Evolutionary conservation across 1,139 yeast species (phyloP).

Genomic region (Yamadazyma trypodendri): DNA sequence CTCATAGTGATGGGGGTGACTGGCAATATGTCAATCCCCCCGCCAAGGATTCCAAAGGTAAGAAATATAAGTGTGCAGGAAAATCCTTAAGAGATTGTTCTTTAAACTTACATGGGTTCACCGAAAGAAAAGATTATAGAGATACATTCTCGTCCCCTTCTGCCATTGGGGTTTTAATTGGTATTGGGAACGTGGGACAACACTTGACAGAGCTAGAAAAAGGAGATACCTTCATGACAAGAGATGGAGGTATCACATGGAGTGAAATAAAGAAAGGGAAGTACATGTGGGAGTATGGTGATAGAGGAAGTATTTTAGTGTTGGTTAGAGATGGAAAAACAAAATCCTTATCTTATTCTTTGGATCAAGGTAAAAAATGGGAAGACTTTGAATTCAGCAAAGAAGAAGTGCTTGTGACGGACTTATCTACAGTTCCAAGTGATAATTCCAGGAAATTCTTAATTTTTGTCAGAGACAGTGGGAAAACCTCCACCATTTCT

Average conservation of each 20-base stretch:
- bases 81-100: constrained; percentile 61
- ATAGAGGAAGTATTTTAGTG: constrained; percentile 84
- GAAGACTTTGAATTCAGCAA: constrained; percentile 60
- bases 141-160: constrained; percentile 88
- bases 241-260: constrained; percentile 93
- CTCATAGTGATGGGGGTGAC: constrained; percentile 91
- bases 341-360: constrained; percentile 59
- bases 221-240: constrained; percentile 70
- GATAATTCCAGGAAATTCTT: constrained; percentile 79
- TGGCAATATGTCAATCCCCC: constrained; percentile 81
- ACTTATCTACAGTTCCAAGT: constrained; percentile 86
- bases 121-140: constrained; percentile 79
- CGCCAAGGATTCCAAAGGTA: constrained; percentile 57
- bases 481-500: constrained; percentile 38
- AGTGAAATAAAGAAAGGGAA: constrained; percentile 70
- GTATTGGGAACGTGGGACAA: constrained; percentile 87
- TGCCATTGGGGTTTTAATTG: constrained; percentile 84
- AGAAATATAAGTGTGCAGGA: constrained; percentile 54
- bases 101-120: constrained; percentile 84
- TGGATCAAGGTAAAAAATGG: constrained; percentile 85
- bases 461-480: constrained; percentile 24
- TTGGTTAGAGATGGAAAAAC: constrained; percentile 63
- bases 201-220: constrained; percentile 46
- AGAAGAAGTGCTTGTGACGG: constrained; percentile 55
- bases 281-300: constrained; percentile 94